Evolutionary conservation across 306 rosid genomes (phyloP).

Genomic region (Arachis stenosperma): DNA sequence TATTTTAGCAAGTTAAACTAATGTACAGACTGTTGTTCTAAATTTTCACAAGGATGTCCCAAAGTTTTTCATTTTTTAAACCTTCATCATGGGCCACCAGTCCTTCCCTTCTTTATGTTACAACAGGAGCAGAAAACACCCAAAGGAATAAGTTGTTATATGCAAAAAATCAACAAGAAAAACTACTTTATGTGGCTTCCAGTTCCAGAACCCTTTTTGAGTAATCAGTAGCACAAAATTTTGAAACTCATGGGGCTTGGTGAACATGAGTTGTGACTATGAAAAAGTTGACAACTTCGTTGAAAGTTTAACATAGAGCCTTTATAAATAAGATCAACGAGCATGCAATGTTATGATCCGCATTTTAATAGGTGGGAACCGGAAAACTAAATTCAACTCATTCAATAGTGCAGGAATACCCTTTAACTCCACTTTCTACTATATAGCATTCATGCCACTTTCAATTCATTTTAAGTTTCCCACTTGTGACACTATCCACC

Average conservation of each 20-base stretch:
- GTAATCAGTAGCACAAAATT: constrained; percentile 8
- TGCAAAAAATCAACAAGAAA: neutral
- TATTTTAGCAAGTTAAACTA: constrained; percentile 12
- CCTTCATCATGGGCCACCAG: constrained; percentile 2
- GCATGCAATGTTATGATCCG: neutral
- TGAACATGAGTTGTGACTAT: neutral
- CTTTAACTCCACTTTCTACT: neutral
- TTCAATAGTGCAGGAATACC: neutral
- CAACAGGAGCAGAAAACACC: too few species aligned
- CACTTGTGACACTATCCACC: neutral
- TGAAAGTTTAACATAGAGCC: constrained; percentile 10
- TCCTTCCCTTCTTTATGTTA: too few species aligned
- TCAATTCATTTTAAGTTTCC: neutral
- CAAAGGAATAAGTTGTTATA: too few species aligned
- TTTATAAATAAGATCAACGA: neutral
- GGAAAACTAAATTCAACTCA: neutral
- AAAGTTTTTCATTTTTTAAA: constrained; percentile 6
- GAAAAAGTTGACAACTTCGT: neutral
- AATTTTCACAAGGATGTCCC: constrained; percentile 7
- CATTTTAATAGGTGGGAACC: neutral
- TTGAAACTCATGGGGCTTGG: neutral
- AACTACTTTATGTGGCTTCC: constrained; percentile 10
- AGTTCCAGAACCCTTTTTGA: neutral
- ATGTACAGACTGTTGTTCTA: neutral
- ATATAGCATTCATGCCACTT: neutral